Evolutionary conservation across 768 basidiomycete species (phyloP).

Genomic region (Mycena indigotica): DNA sequence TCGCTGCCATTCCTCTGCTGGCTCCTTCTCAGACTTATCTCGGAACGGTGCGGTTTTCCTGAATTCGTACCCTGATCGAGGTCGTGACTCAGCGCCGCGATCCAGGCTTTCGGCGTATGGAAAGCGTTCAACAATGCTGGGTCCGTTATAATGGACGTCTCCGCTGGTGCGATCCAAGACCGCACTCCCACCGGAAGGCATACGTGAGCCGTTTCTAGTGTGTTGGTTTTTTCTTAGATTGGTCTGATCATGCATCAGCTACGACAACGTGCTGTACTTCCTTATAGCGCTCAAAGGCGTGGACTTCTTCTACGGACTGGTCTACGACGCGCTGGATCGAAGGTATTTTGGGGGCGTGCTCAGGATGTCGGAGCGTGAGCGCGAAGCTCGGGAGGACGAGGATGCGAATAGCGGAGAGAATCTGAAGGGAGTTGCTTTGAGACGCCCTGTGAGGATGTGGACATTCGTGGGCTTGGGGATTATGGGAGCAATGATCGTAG

Average conservation of each 20-base stretch:
- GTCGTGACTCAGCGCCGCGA: no score
- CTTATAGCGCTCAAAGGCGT: conserved; percentile 13
- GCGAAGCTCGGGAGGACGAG: neutral
- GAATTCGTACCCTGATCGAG: no score
- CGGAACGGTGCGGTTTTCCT: no score
- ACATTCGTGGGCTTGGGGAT: neutral
- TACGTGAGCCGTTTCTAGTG: neutral
- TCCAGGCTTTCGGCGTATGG: no score
- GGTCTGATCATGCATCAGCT: neutral
- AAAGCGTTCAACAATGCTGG: conserved; percentile 10
- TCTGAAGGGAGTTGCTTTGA: neutral
- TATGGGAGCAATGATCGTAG: conserved; percentile 2
- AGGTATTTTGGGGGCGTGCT: conserved; percentile 6
- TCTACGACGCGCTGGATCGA: conserved; percentile 2
- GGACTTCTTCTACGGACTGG: conserved; percentile 10
- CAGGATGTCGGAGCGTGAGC: conserved; percentile 3
- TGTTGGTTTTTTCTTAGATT: neutral
- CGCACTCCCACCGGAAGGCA: conserved; percentile 1
- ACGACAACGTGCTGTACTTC: conserved; percentile 10
- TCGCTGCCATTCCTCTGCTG: conserved; percentile 6
- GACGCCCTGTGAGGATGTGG: conserved; percentile 5
- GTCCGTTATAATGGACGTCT: conserved; percentile 10
- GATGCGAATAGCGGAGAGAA: neutral
- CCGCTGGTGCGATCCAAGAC: conserved; percentile 9
- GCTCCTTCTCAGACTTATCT: conserved; percentile 6